Evolutionary conservation across 495 filamentous ascomycete species (phyloP), one percentile per base, ranked within the genome.

Genomic region (Daldinia bambusicola): DNA sequence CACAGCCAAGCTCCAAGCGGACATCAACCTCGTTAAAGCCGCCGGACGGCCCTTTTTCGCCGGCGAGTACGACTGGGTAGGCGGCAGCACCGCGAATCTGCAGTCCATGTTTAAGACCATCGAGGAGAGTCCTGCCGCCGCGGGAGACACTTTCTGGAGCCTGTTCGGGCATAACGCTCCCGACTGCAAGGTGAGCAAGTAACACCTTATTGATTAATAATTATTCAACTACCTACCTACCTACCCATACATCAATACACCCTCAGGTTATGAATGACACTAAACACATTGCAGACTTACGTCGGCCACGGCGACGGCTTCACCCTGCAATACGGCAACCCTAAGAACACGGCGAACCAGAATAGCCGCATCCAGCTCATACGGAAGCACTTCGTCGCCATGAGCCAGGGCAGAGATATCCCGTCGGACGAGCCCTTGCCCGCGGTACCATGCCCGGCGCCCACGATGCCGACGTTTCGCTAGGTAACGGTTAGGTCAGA

Each of bases 61-160:
- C 0, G 85, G 83, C 10, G 86, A 88, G 63, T 86, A 87, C 65
- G 84, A 81, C 62, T 88, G 86, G 85, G 78, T 80, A 6, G 80
- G 80, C 13, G 62, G 71, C 9, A 52, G 65, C 13, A 75, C 74
- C 40, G 78, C 74, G 10, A 74, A 81, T 32, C 74, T 86, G 20
- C 71, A 77, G 26, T 71, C 79, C 1, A 86, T 83, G 72, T 85
- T 80, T 64, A 72, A 78, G 43, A 72, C 80, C 51, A 78, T 87
- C 58, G 80, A 86, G 60, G 69, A 75, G 36, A 80, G 77, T 14
- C 77, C 82, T 31, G 75, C 76, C 1, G 79, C 80, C 22, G 76
- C 75, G 2, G 85, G 84, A 1, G 83, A 85, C 69, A 48, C 82
- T 16, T 85, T 85, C 67, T 85, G 84, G 84, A 83, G 81, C 55